Percentiles rank a stretch among this genome's conserved stretches.
Evolutionary conservation across 2,329 filamentous ascomycete genomes (phyloP).

Genomic region (Xylariaceae sp.): DNA sequence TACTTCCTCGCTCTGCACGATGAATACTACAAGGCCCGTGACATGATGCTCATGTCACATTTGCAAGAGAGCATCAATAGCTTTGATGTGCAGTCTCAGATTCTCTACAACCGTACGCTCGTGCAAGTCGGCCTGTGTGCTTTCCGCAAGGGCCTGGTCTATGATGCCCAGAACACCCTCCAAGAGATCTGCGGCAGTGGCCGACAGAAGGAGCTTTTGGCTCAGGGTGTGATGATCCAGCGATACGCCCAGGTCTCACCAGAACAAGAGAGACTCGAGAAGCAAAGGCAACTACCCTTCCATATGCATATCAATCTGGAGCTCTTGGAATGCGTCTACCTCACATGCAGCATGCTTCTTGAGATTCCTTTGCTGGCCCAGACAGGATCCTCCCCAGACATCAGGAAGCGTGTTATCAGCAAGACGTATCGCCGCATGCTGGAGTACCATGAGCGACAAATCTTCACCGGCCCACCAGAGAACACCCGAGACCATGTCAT

Average conservation of each 20-base stretch:
- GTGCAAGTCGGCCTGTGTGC: constrained; percentile 98
- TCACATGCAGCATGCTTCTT: constrained; percentile 98
- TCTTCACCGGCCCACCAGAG: constrained; percentile 96
- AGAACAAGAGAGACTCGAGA: constrained; percentile 95
- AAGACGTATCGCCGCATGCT: constrained; percentile 99
- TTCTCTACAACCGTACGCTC: constrained; percentile 95
- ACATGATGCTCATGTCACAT: constrained; percentile 99
- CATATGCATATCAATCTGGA: constrained; percentile 99
- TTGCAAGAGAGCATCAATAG: constrained; percentile 94
- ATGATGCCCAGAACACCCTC: constrained; percentile 94
- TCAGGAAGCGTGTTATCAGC: constrained; percentile 97
- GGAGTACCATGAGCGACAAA: constrained; percentile 98
- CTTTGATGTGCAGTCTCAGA: constrained; percentile 96
- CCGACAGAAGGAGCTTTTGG: constrained; percentile 94
- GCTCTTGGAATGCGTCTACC: constrained; percentile 94
- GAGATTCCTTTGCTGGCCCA: constrained; percentile 97
- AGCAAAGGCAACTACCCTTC: constrained; percentile 96
- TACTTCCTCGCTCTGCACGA: constrained; percentile 98
- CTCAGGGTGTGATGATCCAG: constrained; percentile 98
- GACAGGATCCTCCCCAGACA: constrained; percentile 91
- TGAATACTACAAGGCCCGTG: constrained; percentile 94
- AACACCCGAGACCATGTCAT: constrained; percentile 99
- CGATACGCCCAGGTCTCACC: constrained; percentile 93
- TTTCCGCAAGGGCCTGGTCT: constrained; percentile 94
- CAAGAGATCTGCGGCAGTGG: constrained; percentile 98